These are phyloP conservation scores for Blastobotrys malaysiensis DNA, from an alignment of 1,139 yeast genomes.

Conservation along the genomic window DNA sequence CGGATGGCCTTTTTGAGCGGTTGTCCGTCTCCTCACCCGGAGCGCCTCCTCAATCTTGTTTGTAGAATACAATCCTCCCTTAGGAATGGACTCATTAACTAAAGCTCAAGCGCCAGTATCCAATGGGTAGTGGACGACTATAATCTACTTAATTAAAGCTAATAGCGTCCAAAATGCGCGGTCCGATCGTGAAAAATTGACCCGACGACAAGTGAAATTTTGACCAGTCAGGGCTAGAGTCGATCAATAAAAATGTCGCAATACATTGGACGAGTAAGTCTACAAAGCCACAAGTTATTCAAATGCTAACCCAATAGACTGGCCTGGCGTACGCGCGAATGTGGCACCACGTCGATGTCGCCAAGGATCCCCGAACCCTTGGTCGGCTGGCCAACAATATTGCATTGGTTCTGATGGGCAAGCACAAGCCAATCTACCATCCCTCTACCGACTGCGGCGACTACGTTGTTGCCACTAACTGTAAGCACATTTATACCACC, in stretches of 20 bases:
- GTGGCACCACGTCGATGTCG: constrained; percentile 95
- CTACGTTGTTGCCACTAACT: constrained; percentile 93
- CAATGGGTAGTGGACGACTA: too few relatives aligned
- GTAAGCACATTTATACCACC: constrained; percentile 70
- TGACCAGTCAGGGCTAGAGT: neutral
- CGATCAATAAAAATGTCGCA: constrained; percentile 25
- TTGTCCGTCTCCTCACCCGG: too few relatives aligned
- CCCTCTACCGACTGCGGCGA: constrained; percentile 83
- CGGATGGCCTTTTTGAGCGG: too few relatives aligned
- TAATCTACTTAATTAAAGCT: too few relatives aligned
- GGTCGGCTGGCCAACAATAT: constrained; percentile 91
- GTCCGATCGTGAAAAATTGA: neutral
- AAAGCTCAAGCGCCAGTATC: too few relatives aligned
- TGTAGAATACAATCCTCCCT: too few relatives aligned
- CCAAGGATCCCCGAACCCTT: constrained; percentile 74
- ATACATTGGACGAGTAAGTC: constrained; percentile 30
- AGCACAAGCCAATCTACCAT: constrained; percentile 88
- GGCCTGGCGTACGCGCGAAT: constrained; percentile 75
- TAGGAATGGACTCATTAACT: too few relatives aligned
- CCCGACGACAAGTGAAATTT: neutral
- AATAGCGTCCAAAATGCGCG: neutral
- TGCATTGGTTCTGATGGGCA: constrained; percentile 86
- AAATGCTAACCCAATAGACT: constrained; percentile 33
- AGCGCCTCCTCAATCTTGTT: too few relatives aligned
- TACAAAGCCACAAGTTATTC: neutral